These are phyloP conservation scores for Stachybotrys elegans DNA, from an alignment of 2,329 filamentous ascomycete species.

Conservation along the genomic window DNA sequence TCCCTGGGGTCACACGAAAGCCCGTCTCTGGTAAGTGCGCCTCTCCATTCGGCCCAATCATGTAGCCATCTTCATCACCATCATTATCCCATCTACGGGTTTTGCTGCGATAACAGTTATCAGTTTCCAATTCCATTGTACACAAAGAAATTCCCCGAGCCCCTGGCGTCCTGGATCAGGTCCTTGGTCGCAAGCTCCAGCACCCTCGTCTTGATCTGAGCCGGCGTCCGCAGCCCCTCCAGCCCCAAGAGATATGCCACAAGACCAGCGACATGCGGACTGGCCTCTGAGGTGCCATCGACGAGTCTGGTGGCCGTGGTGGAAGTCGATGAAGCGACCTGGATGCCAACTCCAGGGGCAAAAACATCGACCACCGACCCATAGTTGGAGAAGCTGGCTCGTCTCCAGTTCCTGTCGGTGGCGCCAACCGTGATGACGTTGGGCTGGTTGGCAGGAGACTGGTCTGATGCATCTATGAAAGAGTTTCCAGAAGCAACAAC, in stretches of 20 bases:
- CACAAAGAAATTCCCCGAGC: neutral
- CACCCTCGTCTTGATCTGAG: conserved; percentile 33
- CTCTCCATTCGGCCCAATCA: no score
- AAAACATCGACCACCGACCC: conserved; percentile 28
- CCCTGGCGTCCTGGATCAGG: neutral
- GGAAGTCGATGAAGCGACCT: conserved; percentile 29
- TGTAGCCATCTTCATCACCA: no score
- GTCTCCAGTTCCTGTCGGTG: conserved; percentile 23
- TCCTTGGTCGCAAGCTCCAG: conserved; percentile 27
- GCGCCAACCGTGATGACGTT: conserved; percentile 22
- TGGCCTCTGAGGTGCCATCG: conserved; percentile 49
- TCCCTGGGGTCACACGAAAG: no score
- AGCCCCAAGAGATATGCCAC: conserved; percentile 42
- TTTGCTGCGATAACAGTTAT: no score
- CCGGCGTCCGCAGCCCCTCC: conserved; percentile 30
- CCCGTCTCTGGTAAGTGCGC: no score
- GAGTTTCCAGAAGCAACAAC: neutral
- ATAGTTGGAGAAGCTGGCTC: conserved; percentile 39
- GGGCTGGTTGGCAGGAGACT: conserved; percentile 17
- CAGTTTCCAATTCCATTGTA: conserved; percentile 1
- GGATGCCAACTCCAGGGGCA: neutral
- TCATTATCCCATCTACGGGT: no score
- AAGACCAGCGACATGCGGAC: conserved; percentile 48
- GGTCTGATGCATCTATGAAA: neutral
- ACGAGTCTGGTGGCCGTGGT: conserved; percentile 29